Base-by-base conservation (phyloP, 2,329 filamentous ascomycete genomes). In the Cladophialophora yegresii region DNA sequence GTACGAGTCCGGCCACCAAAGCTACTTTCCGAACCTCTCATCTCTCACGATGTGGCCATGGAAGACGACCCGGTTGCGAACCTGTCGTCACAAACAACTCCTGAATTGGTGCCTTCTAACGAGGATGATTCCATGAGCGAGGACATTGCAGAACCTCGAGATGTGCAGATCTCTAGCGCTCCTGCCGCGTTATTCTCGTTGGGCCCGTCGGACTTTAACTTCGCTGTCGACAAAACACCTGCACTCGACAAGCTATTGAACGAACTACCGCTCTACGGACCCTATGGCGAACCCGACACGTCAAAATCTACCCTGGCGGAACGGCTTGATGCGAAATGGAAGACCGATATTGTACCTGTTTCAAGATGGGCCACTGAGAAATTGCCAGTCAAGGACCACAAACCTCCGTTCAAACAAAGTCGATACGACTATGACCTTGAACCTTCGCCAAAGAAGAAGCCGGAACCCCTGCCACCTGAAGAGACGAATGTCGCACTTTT, bases 301-400 rank as follows among this genome's bases (percentile, higher is more conserved):
- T 66, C 67, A 12, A 68, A 67, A 49, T 71, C 70, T 4, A 67
- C 66, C 50, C 59, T 72, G 23, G 71, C 67, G 12, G 80, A 82
- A n/a, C 85, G 87, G 62, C 74, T 86, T 16, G 90, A 93, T 77
- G 83, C 86, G 22, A 81, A 81, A 40, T 93, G 90, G 90, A 88
- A 85, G 73, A 85, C 87, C 4, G 87, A 89, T n/a, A 87, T 92
- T 47, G 79, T 96, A 16, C 90, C 92, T 1, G 83, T 97, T 2
- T 96, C 91, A 72, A 96, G 93, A 75, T 96, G 90, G 74, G 89
- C 93, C 0, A 87, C 90, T 64, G 90, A 91, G 8, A 90, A 91
- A 70, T 87, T 98, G 75, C 85, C 87, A 28, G 84, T 96, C 20
- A 83, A 84, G 12, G 80, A 85, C 3, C 83, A 85, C 47, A 85